Evolutionary conservation across 2,329 filamentous ascomycete species (phyloP), one percentile per base, ranked within the genome.

Genomic region (Epichloe uncinata): DNA sequence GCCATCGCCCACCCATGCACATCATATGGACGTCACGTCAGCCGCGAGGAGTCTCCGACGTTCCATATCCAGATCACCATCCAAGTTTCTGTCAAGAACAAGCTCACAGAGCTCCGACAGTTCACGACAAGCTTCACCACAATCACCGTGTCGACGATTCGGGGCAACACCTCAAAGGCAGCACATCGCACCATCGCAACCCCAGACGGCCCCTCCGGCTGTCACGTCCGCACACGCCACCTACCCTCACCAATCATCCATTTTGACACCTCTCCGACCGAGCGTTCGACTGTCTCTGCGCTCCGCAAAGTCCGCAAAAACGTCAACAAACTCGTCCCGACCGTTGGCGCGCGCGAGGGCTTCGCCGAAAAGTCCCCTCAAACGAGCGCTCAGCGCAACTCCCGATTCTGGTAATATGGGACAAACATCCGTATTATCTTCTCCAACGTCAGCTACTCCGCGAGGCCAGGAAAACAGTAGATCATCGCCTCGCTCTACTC

Each of bases 11-110:
- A 91, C 86, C 45, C 82, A 87, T 60, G 80, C 81, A 54, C 86
- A 87, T 65, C 84, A 86, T 67, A 84, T 91, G 60, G 87, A 95
- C 70, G 81, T 87, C 56, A 84, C 85, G 54, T 82, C 86, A 47
- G 84, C 86, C 52, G 85, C 95, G 55, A 80, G 87, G 62, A 86
- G 88, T 60, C 74, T 96, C 52, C 79, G 90, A 56, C 85, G 88
- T 58, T 95, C 91, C 26, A 75, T 96, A 55, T 96, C 90, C 51
- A 80, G 89, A 59, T 96, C 91, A n/a, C 91, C 91, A 11, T 95
- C 91, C 34, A 95, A 93, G 66, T 91, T 93, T 50, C 71, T 94
- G 36, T 64, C 67, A 47, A 72, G 74, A 54, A 65, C 70, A 43
- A 66, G 66, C 42, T 76, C 75, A 0, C 69, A 73, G 54, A 68